phyloP scores from a whole-genome alignment of 495 filamentous ascomycete genomes.

The Achaetomiella virescens region DNA sequence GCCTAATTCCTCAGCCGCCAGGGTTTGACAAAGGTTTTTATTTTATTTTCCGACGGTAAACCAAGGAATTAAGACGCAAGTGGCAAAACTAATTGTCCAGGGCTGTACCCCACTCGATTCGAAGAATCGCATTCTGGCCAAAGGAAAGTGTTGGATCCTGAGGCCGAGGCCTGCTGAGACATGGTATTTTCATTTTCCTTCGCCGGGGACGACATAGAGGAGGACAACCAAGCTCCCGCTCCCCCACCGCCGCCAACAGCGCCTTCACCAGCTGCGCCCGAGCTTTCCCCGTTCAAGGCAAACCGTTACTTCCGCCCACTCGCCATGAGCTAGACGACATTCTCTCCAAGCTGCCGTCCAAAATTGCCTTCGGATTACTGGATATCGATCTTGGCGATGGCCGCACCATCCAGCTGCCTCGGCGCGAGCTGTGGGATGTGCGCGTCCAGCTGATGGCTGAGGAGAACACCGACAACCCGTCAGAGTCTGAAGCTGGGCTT shows the following conservation, averaged over 20 bases:
- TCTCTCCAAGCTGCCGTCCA: conserved; percentile 66
- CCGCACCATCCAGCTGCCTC: conserved; percentile 55
- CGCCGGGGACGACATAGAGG: conserved; percentile 76
- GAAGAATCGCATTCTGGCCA: not conserved
- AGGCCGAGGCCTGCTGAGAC: not conserved
- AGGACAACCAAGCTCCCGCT: conserved; percentile 42
- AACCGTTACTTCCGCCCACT: conserved; percentile 42
- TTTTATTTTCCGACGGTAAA: no score
- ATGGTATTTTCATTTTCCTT: conserved; percentile 71
- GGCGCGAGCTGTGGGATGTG: conserved; percentile 89
- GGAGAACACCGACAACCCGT: conserved; percentile 42
- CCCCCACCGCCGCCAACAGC: conserved; percentile 14
- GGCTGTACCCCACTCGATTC: not conserved
- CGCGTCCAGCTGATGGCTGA: conserved; percentile 92
- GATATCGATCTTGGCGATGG: conserved; percentile 45
- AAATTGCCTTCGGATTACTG: conserved; percentile 66
- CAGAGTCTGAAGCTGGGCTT: conserved; percentile 47
- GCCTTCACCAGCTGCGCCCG: conserved; percentile 29
- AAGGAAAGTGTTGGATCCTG: not conserved
- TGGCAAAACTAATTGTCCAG: no score
- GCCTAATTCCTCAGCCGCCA: no score
- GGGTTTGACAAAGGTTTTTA: not conserved
- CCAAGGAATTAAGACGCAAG: not conserved
- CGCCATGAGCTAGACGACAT: conserved; percentile 43
- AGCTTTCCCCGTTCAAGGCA: conserved; percentile 45